Base-by-base conservation (phyloP, 108 stramenopile genomes). In the Fragilariopsis cylindrus region DNA sequence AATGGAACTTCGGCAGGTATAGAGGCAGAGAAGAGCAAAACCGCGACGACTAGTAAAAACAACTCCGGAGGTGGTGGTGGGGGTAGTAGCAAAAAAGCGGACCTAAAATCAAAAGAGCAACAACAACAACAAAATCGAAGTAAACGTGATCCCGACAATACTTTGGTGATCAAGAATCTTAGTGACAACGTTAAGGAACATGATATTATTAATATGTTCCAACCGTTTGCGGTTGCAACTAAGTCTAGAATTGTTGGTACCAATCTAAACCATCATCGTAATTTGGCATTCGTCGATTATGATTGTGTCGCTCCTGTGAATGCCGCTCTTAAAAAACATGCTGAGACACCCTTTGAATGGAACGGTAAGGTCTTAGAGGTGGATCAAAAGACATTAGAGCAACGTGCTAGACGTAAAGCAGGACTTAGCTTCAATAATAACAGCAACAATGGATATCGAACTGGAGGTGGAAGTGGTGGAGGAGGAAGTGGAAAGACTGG, bases 261-360 rank as follows among this genome's bases (percentile, higher is more conserved):
- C 58, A 94, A 89, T 47, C 80, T 94, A 30, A 84, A 88, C 48
- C 56, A 77, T 46, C 79, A 88, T 68, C 82, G 88, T 50, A 87
- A 81, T 48, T 81, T 92, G 57, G 89, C 86, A n/a, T 94, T 94
- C 83, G 90, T 94, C 0, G 93, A 94, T 65, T 94, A 85, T 75
- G 91, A 90, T 74, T 81, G 85, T 13, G 69, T 84, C 7, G 80
- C 82, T 47, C 89, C 90, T 3, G 91, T 92, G 21, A 46, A 84
- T 74, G 88, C 88, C 19, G 87, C 88, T 12, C 74, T 94, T 15
- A 81, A 80, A 30, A 52, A 73, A 66, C 80, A 78, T 56, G 75
- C 60, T 30, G 71, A 77, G 47, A 55, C 74, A 48, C 73, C 81
- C 41, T 72, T 87, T 41, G 53, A 76, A 39, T 84, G 84, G 76